A percentile compares a stretch with the other conserved stretches of the same genome.
phyloP scores from a whole-genome alignment of 202 grass and related monocot genomes.

The Saccharum hybrid region DNA sequence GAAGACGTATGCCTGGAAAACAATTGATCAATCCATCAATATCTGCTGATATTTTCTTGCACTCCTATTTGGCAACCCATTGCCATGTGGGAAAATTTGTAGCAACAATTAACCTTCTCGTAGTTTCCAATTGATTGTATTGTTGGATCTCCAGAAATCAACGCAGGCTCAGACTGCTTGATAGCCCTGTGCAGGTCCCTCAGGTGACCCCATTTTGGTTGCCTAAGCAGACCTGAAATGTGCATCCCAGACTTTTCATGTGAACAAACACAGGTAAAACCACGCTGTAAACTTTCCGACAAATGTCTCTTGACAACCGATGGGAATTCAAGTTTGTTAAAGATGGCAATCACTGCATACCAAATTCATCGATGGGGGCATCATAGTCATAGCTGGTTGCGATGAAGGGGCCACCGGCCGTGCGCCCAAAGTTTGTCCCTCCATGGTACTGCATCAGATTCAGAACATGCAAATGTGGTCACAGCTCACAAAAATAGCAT shows the following conservation, averaged over 20 bases:
- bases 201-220: constrained; percentile 97
- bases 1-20: constrained; percentile 75
- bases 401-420: constrained; percentile 86
- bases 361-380: constrained; percentile 95
- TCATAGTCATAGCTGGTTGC: constrained; percentile 98
- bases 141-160: constrained; percentile 67
- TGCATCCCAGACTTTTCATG: constrained; percentile 25
- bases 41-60: not conserved
- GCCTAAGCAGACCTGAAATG: constrained; percentile 69
- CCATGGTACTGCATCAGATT: constrained; percentile 79
- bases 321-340: constrained; percentile 37
- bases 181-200: constrained; percentile 92
- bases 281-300: not conserved
- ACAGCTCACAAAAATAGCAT: constrained; percentile 48
- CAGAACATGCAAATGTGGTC: constrained; percentile 51
- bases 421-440: constrained; percentile 95
- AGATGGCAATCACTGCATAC: constrained; percentile 54
- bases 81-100: not conserved
- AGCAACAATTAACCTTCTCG: constrained; percentile 64
- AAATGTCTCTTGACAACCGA: not conserved
- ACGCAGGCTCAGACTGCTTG: constrained; percentile 68
- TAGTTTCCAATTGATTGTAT: constrained; percentile 64
- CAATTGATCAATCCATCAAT: not conserved
- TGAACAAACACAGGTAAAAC: not conserved
- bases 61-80: not conserved